These are phyloP conservation scores for Aspergillus wentii DNA, from an alignment of 495 filamentous ascomycete genomes.

Conservation along the genomic window DNA sequence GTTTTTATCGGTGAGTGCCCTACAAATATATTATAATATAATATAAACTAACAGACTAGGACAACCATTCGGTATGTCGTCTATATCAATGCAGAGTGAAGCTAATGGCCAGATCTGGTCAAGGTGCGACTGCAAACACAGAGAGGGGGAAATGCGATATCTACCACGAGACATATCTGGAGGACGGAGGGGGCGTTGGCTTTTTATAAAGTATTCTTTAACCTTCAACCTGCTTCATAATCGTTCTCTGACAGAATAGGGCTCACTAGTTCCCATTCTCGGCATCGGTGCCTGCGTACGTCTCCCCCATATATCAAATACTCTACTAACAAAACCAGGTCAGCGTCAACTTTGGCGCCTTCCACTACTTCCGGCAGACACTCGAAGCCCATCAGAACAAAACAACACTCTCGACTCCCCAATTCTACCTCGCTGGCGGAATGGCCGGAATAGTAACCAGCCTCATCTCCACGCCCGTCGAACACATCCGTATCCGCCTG, in stretches of 20 bases:
- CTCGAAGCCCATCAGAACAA: neutral
- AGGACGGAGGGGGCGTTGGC: conserved; percentile 74
- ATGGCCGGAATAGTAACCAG: conserved; percentile 77
- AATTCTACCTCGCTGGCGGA: conserved; percentile 77
- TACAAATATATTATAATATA: neutral
- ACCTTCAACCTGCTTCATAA: neutral
- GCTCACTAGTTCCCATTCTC: conserved; percentile 74
- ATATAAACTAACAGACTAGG: no score
- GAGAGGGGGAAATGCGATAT: conserved; percentile 59
- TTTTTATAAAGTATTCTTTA: conserved; percentile 74
- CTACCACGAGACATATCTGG: conserved; percentile 66
- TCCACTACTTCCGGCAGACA: conserved; percentile 66
- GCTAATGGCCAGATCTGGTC: no score
- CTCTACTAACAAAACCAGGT: conserved; percentile 1
- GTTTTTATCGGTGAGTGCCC: conserved; percentile 59
- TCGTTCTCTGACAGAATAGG: conserved; percentile 17
- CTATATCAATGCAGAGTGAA: no score
- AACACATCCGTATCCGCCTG: conserved; percentile 82
- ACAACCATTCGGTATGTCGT: conserved; percentile 85
- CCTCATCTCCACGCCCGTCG: conserved; percentile 72
- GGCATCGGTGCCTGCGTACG: conserved; percentile 81
- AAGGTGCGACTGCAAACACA: conserved; percentile 83
- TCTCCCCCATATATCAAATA: neutral
- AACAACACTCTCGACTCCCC: conserved; percentile 50
- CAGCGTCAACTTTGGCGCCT: conserved; percentile 82